phyloP scores from a whole-genome alignment of 2,329 filamentous ascomycete genomes.

The Arthrobotrys megalospora region DNA sequence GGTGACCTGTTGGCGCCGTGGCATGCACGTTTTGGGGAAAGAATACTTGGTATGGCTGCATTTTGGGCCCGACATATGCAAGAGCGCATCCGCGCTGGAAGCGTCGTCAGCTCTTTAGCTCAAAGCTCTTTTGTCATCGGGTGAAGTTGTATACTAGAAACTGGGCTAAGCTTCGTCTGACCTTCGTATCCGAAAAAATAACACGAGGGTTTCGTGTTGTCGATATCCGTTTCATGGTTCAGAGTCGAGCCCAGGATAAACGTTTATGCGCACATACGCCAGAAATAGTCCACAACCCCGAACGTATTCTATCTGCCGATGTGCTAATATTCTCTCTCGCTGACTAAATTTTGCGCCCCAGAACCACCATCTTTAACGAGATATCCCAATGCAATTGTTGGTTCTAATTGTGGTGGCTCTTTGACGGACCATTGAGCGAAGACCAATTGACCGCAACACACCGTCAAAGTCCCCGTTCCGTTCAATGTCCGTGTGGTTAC shows the following conservation, averaged over 20 bases:
- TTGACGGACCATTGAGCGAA: no score
- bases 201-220: conserved; percentile 33
- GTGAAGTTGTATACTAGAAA: background rate
- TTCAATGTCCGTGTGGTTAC: conserved; percentile 10
- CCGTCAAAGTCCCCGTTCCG: background rate
- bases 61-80: conserved; percentile 24
- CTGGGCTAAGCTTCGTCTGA: background rate
- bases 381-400: no score
- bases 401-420: no score
- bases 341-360: no score
- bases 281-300: no score
- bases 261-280: no score
- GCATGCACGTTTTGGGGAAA: background rate
- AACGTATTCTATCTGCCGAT: no score
- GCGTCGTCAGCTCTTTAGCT: conserved; percentile 16
- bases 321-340: no score
- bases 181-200: conserved; percentile 24
- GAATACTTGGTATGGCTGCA: background rate
- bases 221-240: no score
- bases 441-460: conserved; percentile 3
- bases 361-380: no score
- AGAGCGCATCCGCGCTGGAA: background rate
- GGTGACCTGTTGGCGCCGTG: conserved; percentile 5
- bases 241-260: no score
- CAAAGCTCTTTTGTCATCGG: background rate